Evolutionary conservation across 2,329 filamentous ascomycete genomes (phyloP).

Genomic region (Ascochyta rabiei): DNA sequence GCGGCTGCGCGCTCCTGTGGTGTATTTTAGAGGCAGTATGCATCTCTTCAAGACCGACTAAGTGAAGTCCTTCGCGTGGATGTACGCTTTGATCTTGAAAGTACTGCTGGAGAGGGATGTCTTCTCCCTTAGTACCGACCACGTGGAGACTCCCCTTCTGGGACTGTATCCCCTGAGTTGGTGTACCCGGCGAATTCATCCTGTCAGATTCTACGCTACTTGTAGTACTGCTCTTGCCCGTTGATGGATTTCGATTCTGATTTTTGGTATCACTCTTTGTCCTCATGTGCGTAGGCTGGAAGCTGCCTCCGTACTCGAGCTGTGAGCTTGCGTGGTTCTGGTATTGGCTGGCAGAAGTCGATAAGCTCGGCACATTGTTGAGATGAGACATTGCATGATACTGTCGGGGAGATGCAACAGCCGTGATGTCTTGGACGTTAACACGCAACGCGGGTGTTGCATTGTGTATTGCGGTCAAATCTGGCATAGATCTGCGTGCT

Average conservation of each 20-base stretch:
- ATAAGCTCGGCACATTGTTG: background rate
- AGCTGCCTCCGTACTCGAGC: constrained; percentile 4
- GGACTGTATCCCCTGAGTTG: background rate
- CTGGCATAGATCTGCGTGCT: constrained; percentile 20
- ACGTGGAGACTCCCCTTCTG: constrained; percentile 4
- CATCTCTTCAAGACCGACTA: background rate
- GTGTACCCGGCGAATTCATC: background rate
- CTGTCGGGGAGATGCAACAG: background rate
- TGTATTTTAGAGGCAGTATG: background rate
- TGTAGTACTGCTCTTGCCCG: background rate
- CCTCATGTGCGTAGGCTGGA: background rate
- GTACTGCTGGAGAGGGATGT: background rate
- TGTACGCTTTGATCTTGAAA: background rate
- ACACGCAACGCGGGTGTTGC: background rate
- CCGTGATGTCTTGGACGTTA: background rate
- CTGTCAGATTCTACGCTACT: background rate
- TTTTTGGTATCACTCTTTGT: background rate
- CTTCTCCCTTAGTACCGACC: background rate
- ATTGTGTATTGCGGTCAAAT: constrained; percentile 1
- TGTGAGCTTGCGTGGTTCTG: constrained; percentile 13
- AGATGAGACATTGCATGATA: background rate
- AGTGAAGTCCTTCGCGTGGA: background rate
- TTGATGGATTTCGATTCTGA: no score
- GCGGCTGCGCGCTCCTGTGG: background rate
- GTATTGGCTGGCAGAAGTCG: background rate